Evolutionary conservation across 768 basidiomycete species (phyloP), one percentile per base, ranked within the genome.

Genomic region (Sporobolomyces phaffii): DNA sequence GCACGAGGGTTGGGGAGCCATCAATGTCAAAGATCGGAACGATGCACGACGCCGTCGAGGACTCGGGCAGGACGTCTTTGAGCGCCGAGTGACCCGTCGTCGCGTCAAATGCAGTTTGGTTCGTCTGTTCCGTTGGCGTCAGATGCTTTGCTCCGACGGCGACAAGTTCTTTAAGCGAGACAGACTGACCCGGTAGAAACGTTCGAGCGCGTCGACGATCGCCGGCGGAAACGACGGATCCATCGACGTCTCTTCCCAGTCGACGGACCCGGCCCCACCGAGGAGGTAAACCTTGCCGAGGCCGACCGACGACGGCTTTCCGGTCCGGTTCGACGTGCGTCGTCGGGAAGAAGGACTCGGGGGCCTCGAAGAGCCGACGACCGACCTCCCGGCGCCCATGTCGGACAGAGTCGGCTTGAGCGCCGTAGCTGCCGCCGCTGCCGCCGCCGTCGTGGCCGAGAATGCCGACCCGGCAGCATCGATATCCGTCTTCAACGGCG

Each of bases 11-110:
- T 0, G 70, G 62, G 7, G 36, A 28, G 18, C 65, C 50, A 41
- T 61, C 59, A 33, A 61, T 53, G 50, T 72, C 70, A 34, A 72
- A 72, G 6, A 72, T 31, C 14, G 68, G 63, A 9, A 69, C 34
- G 36, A 48, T 50, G 36, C 54, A 58, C 11, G 41, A 45, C 20
- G 56, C 56, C 14, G 56, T 58, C 18, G 29, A 14, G 11, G 18
- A 1, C 3, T 33, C 5, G 0, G 63, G 60, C n/a, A 65, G 43
- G n/a, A 69, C 59, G n/a, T 24, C 9, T 4, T 10, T 1, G 20
- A 65, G 47, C 6, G 60, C 49, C 15, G 56, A 58, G 28, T 33
- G 41, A 3, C 56, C 56, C 5, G 43, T 45, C 11, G 56, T 33
- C 28, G 43, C 3, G 17, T 58, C 56, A 43, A 58, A 58, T 33